Evolutionary conservation across 768 basidiomycete genomes (phyloP), one percentile per base, ranked within the genome.

Genomic region (Podaxis carcinomalis): DNA sequence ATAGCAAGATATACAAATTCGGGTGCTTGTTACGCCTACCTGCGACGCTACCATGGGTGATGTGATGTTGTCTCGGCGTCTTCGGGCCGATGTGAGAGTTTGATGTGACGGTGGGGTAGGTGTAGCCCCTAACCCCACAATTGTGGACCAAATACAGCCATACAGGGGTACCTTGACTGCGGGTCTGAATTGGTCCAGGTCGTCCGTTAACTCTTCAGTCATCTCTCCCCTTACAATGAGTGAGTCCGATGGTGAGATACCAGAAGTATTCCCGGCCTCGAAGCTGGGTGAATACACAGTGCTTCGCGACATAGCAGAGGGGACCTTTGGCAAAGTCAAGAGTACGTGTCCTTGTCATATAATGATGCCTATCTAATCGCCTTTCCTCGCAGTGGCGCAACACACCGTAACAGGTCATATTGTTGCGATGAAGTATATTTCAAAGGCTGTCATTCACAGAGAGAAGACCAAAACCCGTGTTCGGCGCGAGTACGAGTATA

Each of bases 241-340:
- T 57, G 65, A 66, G 5, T 36, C 52, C 28, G 59, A 61, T 5
- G 21, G 64, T 52, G 74, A 75, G 37, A 66, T 67, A 58, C 64
- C 69, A 25, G 61, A 64, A 55, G 64, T 73, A 37, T 84, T 78
- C 67, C 77, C 89, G 11, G 78, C 88, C 9, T 85, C 87, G 14
- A 89, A 88, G 77, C 86, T 97, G 35, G 95, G 96, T 49, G 91
- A 95, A 77, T 98, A 98, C 75, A 90, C 84, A 44, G 86, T 98
- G 61, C 83, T 89, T 57, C 75, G 85, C 60, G 94, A 95, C 65
- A 90, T 98, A 62, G 96, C 95, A 19, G 94, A 95, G 65, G 97
- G 97, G 2, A 96, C 93, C 10, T 99, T 98, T 78, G 97, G 96
- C 58, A 98, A 97, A 77, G 97, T 99, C 72, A 98, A 98, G 82